phyloP scores from a whole-genome alignment of 306 rosid genomes.

The Corylus avellana region DNA sequence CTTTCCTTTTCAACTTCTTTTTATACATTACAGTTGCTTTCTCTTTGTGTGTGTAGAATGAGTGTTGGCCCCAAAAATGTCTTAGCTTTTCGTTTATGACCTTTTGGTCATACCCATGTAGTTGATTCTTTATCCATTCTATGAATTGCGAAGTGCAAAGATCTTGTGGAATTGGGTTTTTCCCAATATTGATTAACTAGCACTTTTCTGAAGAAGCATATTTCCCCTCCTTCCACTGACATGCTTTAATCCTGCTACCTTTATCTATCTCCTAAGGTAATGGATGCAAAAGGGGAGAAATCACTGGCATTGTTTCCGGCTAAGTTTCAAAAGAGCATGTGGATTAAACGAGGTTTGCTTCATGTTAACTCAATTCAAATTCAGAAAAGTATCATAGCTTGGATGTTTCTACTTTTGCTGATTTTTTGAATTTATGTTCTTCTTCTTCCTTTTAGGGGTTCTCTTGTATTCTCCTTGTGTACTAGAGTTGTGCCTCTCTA shows the following conservation, averaged over 20 bases:
- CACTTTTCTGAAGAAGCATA: too few relatives aligned
- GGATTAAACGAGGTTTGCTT: constrained; percentile 84
- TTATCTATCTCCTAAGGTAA: constrained; percentile 49
- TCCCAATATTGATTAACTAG: too few relatives aligned
- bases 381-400: background rate
- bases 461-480: too few relatives aligned
- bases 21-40: background rate
- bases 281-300: constrained; percentile 72
- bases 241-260: constrained; percentile 14
- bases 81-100: background rate
- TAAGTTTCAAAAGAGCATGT: constrained; percentile 88
- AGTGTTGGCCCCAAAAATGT: background rate
- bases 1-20: background rate
- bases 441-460: too few relatives aligned
- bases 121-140: background rate
- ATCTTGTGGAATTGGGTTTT: too few relatives aligned
- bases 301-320: constrained; percentile 87
- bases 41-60: background rate
- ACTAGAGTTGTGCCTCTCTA: too few relatives aligned
- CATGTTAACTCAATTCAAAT: background rate
- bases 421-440: too few relatives aligned
- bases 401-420: too few relatives aligned
- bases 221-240: background rate
- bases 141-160: background rate
- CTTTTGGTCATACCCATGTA: background rate